phyloP scores from a whole-genome alignment of 1,284 basidiomycete species.

The Mycena sp. region DNA sequence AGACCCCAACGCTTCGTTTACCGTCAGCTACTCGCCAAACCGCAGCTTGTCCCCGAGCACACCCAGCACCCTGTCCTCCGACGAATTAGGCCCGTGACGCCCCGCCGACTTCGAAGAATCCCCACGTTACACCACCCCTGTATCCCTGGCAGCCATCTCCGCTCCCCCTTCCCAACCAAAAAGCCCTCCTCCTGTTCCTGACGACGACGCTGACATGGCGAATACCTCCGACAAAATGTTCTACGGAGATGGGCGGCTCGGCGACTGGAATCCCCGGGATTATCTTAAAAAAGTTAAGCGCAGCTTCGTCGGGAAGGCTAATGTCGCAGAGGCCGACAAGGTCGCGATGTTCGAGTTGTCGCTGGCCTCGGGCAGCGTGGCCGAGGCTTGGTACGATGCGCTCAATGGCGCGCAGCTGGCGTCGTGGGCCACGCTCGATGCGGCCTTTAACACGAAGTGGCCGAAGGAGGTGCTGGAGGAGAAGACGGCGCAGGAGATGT shows the following conservation, averaged over 20 bases:
- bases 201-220: background rate
- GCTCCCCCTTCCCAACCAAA: background rate
- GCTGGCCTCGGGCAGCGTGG: background rate
- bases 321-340: background rate
- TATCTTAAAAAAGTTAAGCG: conserved; percentile 11
- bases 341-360: background rate
- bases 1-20: background rate
- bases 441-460: background rate
- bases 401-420: background rate
- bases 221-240: background rate
- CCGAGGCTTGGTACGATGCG: conserved; percentile 4
- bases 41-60: conserved; percentile 1
- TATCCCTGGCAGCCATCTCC: no score
- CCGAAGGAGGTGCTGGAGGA: background rate
- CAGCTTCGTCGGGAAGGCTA: background rate
- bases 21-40: background rate
- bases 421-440: background rate
- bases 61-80: background rate
- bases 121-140: background rate
- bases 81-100: background rate
- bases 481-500: background rate
- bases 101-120: background rate
- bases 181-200: background rate
- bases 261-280: conserved; percentile 1
- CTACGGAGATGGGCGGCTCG: background rate